Conservation (phyloP, 306 rosid genomes). For the Lablab purpureus region DNA sequence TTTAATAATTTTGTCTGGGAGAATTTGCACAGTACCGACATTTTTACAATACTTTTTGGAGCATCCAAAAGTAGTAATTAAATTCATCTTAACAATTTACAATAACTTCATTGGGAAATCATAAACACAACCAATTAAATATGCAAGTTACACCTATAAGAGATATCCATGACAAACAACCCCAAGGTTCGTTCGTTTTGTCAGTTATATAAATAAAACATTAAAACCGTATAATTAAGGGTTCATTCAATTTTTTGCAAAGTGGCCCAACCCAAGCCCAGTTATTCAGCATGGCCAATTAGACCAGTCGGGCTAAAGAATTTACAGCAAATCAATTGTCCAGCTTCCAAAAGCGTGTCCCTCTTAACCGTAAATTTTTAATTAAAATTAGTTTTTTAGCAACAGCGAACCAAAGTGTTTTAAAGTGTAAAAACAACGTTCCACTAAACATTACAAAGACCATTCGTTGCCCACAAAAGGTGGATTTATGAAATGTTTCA, state of each 20-base stretch:
- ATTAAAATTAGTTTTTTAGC: neutral
- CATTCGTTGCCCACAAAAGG: neutral
- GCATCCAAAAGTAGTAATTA: neutral
- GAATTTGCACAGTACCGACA: neutral
- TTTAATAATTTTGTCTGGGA: neutral
- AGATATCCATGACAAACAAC: neutral
- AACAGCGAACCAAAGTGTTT: neutral
- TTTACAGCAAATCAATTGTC: neutral
- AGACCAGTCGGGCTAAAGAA: neutral
- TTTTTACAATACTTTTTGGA: neutral
- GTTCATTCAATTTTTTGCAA: neutral
- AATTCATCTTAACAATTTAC: neutral
- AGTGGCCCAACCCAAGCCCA: slow-evolving; percentile 15
- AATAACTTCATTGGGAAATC: neutral
- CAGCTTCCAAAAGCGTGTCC: neutral
- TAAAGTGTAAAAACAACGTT: neutral
- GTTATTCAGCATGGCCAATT: neutral
- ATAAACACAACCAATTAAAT: neutral
- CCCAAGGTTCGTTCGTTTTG: neutral
- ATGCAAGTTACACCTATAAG: neutral
- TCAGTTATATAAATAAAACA: neutral
- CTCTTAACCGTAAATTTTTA: neutral
- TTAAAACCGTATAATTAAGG: neutral
- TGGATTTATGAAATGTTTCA: slow-evolving; percentile 15
- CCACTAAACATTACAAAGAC: neutral